Conservation (phyloP, 2,329 filamentous ascomycete genomes). For the Septoria linicola region DNA sequence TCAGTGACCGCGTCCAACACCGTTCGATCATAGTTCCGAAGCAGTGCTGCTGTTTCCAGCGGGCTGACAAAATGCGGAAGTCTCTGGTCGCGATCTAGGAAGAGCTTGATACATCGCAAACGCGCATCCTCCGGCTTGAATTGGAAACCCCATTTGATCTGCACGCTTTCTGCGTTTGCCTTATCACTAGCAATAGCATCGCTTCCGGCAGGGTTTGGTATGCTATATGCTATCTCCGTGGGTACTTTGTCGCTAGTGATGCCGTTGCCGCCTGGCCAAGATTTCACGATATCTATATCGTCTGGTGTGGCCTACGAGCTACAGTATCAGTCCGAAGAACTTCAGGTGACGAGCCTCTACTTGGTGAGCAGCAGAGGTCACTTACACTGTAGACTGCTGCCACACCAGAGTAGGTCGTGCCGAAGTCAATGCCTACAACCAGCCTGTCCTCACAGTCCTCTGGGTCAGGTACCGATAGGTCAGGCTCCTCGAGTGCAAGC, state of each 20-base stretch:
- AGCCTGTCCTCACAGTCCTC: constrained; percentile 54
- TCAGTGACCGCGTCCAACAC: constrained; percentile 72
- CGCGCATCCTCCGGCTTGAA: constrained; percentile 75
- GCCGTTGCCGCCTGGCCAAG: constrained; percentile 77
- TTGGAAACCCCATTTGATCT: constrained; percentile 75
- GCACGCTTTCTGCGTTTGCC: constrained; percentile 19
- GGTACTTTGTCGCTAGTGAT: constrained; percentile 88
- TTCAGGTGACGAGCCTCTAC: neutral
- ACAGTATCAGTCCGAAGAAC: too few species aligned
- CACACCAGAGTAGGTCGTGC: constrained; percentile 78
- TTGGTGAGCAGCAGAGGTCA: neutral
- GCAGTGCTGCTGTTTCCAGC: constrained; percentile 71
- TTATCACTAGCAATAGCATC: neutral
- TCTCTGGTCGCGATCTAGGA: constrained; percentile 77
- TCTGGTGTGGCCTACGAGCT: constrained; percentile 58
- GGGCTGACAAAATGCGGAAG: constrained; percentile 77
- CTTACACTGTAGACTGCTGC: constrained; percentile 40
- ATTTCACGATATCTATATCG: constrained; percentile 80
- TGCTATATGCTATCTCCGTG: constrained; percentile 69
- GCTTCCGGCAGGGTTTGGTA: constrained; percentile 34
- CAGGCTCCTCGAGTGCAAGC: constrained; percentile 20
- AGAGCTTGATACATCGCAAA: constrained; percentile 79
- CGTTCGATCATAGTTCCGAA: constrained; percentile 67
- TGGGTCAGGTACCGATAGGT: constrained; percentile 11
- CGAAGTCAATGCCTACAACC: constrained; percentile 79